Evolutionary conservation across 2,329 filamentous ascomycete species (phyloP).

Genomic region (Phaeoacremonium minimum): DNA sequence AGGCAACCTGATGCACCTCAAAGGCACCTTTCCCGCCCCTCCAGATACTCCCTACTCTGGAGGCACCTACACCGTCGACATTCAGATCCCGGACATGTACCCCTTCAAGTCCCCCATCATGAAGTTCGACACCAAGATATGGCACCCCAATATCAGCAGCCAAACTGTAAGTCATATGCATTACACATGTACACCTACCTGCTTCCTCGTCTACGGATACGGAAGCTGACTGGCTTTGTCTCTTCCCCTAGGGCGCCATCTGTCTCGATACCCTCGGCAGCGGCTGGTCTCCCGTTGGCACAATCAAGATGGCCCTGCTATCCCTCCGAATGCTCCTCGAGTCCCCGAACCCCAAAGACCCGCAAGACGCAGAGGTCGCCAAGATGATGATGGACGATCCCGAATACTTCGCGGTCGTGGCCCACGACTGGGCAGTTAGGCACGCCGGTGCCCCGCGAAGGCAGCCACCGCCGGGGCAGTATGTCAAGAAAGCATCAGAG

Average conservation of each 20-base stretch:
- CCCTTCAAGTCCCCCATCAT: conserved; percentile 91
- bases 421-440: conserved; percentile 84
- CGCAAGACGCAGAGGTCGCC: conserved; percentile 93
- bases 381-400: conserved; percentile 80
- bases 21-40: conserved; percentile 78
- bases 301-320: conserved; percentile 90
- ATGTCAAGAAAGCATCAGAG: conserved; percentile 47
- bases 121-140: conserved; percentile 89
- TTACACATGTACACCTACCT: neutral
- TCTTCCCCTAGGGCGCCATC: conserved; percentile 71
- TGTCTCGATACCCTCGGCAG: conserved; percentile 88
- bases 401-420: conserved; percentile 73
- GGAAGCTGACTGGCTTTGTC: neutral
- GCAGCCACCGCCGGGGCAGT: conserved; percentile 23
- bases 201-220: too few species aligned
- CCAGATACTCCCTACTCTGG: conserved; percentile 92
- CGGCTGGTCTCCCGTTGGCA: conserved; percentile 94
- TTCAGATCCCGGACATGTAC: conserved; percentile 82
- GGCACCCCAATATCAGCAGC: conserved; percentile 96
- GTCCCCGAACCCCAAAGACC: conserved; percentile 91
- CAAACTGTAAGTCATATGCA: conserved; percentile 66
- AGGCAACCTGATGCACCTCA: conserved; percentile 74
- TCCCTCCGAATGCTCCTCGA: conserved; percentile 91
- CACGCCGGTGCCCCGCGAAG: conserved; percentile 69
- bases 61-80: conserved; percentile 77